Conservation (phyloP, 768 basidiomycete genomes). For the Albatrellus ellisii region DNA sequence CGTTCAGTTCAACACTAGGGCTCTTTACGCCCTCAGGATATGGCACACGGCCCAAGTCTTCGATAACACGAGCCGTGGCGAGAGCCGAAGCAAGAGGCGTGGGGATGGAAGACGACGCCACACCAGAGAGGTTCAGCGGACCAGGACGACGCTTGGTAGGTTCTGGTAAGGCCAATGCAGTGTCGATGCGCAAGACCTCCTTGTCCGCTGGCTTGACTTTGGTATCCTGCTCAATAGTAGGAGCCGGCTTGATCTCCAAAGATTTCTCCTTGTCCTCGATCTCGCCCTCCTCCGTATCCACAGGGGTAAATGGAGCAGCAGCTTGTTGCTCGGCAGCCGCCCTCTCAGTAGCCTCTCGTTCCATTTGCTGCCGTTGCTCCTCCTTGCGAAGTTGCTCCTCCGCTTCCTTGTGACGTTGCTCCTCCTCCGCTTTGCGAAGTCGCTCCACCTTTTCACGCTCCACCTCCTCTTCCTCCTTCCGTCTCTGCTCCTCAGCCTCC, state of each 20-base stretch:
- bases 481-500: conserved; percentile 14
- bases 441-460: conserved; percentile 25
- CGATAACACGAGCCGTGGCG: conserved; percentile 74
- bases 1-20: conserved; percentile 76
- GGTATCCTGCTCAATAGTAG: conserved; percentile 22
- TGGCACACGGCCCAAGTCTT: conserved; percentile 59
- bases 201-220: conserved; percentile 29
- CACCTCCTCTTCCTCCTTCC: conserved; percentile 20
- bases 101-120: conserved; percentile 30
- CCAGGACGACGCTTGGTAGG: conserved; percentile 48
- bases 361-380: conserved; percentile 14
- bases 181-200: conserved; percentile 55
- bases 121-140: conserved; percentile 52
- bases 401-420: conserved; percentile 25
- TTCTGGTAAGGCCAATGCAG: conserved; percentile 31
- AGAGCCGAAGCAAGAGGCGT: conserved; percentile 51
- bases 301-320: conserved; percentile 24
- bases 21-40: conserved; percentile 81
- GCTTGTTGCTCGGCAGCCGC: conserved; percentile 20
- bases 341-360: conserved; percentile 13
- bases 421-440: conserved; percentile 28
- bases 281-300: conserved; percentile 35
- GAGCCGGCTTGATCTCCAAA: not conserved
- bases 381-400: conserved; percentile 20
- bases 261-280: conserved; percentile 30